Evolutionary conservation across 164 flowering plant genomes (phyloP), one percentile per base, ranked within the genome.

Genomic region (Aristolochia californica): DNA sequence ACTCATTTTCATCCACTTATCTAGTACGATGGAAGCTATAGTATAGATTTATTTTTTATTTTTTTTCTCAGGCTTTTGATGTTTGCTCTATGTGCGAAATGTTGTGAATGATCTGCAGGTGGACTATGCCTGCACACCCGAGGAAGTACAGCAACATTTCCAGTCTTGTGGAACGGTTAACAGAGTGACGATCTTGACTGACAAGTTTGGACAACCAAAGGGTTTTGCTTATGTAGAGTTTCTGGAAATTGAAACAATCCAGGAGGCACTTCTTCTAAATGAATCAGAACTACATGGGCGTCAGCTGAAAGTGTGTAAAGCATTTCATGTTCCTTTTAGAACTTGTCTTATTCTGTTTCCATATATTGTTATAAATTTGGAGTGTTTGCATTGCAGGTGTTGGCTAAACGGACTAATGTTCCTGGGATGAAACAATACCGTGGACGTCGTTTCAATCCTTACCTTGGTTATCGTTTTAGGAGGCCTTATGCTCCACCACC

Each of bases 161-260:
- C 85, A 83, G 44, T 80, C 89, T 2, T 82, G 90, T 75, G 88
- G 90, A 61, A 84, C 87, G 0, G 87, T 87, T 62, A 87, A 87
- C 66, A 73, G 95, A 62, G 95, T 87, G 53, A 82, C 91, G 0
- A 84, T 87, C 58, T 75, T 80, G 80, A 79, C 88, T 0, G 85
- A 87, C 78, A 84, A 82, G 60, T 80, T 82, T 77, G 94, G 90
- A 51, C 89, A 80, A 66, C 84, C 94, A 3, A 83, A 86, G 66
- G 95, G 95, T 56, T 87, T 84, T 78, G 85, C 95, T 45, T 87
- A 87, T 57, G 90, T 84, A 28, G 95, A 87, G 63, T 87, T 84
- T 75, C 80, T 77, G 23, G 88, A 82, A 69, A n/a, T 66, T 54
- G 95, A 87, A 57, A 90, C 95, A 61, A 81, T 87, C 66, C 90